These are phyloP conservation scores for Aureobasidium sp. DNA, from an alignment of 2,329 filamentous ascomycete species.

Conservation along the genomic window DNA sequence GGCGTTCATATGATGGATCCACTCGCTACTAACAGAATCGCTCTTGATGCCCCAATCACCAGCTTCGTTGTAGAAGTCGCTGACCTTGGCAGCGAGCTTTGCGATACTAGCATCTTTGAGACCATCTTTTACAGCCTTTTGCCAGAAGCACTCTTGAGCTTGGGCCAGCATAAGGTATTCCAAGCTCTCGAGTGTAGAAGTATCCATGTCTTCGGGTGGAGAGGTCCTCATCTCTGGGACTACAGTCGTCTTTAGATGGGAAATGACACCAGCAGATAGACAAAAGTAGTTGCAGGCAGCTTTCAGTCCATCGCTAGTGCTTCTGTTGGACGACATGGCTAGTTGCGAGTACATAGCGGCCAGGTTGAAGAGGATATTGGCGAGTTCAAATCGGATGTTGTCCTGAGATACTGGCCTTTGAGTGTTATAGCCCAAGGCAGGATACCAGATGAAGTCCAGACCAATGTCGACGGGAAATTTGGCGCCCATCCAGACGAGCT, in stretches of 20 bases:
- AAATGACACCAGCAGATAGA: slow-evolving; percentile 74
- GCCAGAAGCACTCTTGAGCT: slow-evolving; percentile 96
- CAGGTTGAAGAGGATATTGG: slow-evolving; percentile 89
- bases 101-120: slow-evolving; percentile 90
- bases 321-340: slow-evolving; percentile 70
- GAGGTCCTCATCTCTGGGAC: slow-evolving; percentile 71
- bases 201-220: slow-evolving; percentile 93
- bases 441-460: slow-evolving; percentile 94
- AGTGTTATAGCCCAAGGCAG: slow-evolving; percentile 82
- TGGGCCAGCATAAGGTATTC: slow-evolving; percentile 82
- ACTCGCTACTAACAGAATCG: slow-evolving; percentile 81
- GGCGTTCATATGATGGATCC: slow-evolving; percentile 96
- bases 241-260: slow-evolving; percentile 66
- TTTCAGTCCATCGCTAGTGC: slow-evolving; percentile 75
- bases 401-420: slow-evolving; percentile 62
- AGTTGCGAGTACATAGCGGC: slow-evolving; percentile 90
- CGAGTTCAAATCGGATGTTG: slow-evolving; percentile 72
- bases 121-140: slow-evolving; percentile 88
- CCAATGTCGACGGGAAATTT: slow-evolving; percentile 97
- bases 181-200: slow-evolving; percentile 74
- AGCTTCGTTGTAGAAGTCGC: slow-evolving; percentile 79
- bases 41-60: slow-evolving; percentile 83
- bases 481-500: slow-evolving; percentile 84
- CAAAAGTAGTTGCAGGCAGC: slow-evolving; percentile 85
- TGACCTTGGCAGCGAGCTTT: slow-evolving; percentile 82